Evolutionary conservation across 106 monocot genomes (phyloP).

Genomic region (Amphibolis antarctica): DNA sequence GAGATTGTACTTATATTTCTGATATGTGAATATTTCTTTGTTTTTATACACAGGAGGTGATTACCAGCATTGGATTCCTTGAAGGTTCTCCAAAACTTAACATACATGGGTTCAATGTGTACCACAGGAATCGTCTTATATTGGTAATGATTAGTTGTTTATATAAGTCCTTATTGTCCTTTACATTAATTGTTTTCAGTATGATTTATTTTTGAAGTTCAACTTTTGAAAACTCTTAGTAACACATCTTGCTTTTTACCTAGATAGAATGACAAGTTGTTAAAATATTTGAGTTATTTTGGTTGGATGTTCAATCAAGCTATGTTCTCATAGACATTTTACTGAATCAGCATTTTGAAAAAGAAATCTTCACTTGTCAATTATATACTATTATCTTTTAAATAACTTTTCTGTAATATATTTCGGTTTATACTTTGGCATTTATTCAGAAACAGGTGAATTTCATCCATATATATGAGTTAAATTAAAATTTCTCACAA

Average conservation of each 20-base stretch:
- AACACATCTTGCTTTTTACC: not conserved
- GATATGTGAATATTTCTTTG: not conserved
- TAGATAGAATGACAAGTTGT: too few relatives aligned
- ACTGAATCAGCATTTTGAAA: constrained; percentile 2
- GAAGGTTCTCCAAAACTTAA: constrained; percentile 48
- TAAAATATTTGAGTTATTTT: too few relatives aligned
- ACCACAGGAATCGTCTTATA: constrained; percentile 65
- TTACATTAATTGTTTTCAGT: not conserved
- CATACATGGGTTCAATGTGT: constrained; percentile 64
- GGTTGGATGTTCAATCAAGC: not conserved
- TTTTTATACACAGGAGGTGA: constrained; percentile 1
- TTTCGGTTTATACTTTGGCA: too few relatives aligned
- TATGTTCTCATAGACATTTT: constrained; percentile 8
- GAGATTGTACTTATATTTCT: not conserved
- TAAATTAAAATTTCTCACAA: too few relatives aligned
- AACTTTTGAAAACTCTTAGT: not conserved
- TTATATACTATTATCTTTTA: not conserved
- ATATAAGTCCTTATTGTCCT: not conserved
- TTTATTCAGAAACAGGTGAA: too few relatives aligned
- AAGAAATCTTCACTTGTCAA: not conserved
- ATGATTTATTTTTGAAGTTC: constrained; percentile 1
- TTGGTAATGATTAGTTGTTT: constrained; percentile 33
- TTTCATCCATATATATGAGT: too few relatives aligned
- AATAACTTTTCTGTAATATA: not conserved
- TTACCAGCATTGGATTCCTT: constrained; percentile 59